Conservation (phyloP, 2,329 filamentous ascomycete genomes). For the Beauveria brongniartii region DNA sequence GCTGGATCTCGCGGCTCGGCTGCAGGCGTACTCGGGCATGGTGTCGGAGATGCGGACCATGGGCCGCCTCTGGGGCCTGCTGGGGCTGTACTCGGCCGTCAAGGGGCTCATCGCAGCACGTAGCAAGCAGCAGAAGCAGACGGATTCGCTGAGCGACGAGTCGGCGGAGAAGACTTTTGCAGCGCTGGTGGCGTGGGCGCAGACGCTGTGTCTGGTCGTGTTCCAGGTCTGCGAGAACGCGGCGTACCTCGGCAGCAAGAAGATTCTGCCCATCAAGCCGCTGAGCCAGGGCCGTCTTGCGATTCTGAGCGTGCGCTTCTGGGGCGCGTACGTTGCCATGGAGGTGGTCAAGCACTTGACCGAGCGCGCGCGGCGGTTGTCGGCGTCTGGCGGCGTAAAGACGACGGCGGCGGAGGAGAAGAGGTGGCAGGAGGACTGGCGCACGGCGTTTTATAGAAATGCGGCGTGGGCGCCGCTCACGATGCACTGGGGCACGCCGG, state of each 20-base stretch:
- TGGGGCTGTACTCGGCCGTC: slow-evolving; percentile 66
- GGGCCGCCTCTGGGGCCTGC: slow-evolving; percentile 64
- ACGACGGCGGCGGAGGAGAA: slow-evolving; percentile 23
- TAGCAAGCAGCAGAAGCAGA: slow-evolving; percentile 22
- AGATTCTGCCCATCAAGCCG: slow-evolving; percentile 53
- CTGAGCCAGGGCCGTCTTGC: slow-evolving; percentile 53
- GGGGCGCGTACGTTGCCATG: slow-evolving; percentile 68
- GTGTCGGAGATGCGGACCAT: slow-evolving; percentile 67
- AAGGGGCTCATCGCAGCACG: slow-evolving; percentile 33
- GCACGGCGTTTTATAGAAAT: slow-evolving; percentile 60
- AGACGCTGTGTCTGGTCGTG: slow-evolving; percentile 57
- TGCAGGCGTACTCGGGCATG: slow-evolving; percentile 55
- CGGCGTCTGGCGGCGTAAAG: slow-evolving; percentile 19
- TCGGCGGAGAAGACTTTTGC: slow-evolving; percentile 29
- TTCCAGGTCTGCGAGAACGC: slow-evolving; percentile 82
- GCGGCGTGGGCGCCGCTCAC: slow-evolving; percentile 74
- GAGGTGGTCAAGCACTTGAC: slow-evolving; percentile 61
- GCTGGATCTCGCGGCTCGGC: slow-evolving; percentile 40
- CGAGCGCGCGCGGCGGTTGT: slow-evolving; percentile 33
- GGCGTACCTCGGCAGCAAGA: slow-evolving; percentile 67
- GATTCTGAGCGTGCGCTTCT: slow-evolving; percentile 69
- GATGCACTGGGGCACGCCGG: slow-evolving; percentile 70
- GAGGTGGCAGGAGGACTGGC: slow-evolving; percentile 46
- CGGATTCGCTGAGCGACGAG: slow-evolving; percentile 25
- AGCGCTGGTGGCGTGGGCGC: slow-evolving; percentile 51